Evolutionary conservation across 164 flowering plant species (phyloP).

Genomic region (Protea cynaroides): DNA sequence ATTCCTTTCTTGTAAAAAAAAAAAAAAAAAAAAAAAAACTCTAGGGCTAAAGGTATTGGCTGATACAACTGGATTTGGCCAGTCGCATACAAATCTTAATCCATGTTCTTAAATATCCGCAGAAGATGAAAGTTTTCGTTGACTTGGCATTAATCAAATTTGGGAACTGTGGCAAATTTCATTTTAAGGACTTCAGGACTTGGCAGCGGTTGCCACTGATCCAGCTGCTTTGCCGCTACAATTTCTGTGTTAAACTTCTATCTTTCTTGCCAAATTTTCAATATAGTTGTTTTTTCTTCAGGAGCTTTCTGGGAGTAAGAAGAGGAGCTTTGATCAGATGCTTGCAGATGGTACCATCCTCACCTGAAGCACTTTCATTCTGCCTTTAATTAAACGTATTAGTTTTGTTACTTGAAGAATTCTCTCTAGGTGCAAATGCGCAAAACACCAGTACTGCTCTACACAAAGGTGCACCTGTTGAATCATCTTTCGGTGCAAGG

Average conservation of each 20-base stretch:
- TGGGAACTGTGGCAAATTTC: not conserved
- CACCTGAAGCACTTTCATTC: not conserved
- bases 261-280: not conserved
- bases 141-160: too few species aligned
- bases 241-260: not conserved
- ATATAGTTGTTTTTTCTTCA: conserved; percentile 14
- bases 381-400: not conserved
- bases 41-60: not conserved
- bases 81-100: not conserved
- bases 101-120: not conserved
- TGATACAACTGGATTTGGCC: not conserved
- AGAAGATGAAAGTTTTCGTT: not conserved
- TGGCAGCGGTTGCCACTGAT: not conserved
- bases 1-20: conserved; percentile 1
- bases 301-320: conserved; percentile 51
- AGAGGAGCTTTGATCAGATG: conserved; percentile 77
- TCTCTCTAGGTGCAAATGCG: conserved; percentile 55
- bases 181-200: not conserved
- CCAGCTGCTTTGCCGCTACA: not conserved
- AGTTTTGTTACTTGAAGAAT: not conserved
- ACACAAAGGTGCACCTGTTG: conserved; percentile 14
- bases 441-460: conserved; percentile 32
- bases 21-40: not conserved
- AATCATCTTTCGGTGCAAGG: conserved; percentile 15
- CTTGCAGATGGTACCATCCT: conserved; percentile 66